phyloP scores from a whole-genome alignment of 208 protist genomes.

The Blechomonas ayalai region DNA sequence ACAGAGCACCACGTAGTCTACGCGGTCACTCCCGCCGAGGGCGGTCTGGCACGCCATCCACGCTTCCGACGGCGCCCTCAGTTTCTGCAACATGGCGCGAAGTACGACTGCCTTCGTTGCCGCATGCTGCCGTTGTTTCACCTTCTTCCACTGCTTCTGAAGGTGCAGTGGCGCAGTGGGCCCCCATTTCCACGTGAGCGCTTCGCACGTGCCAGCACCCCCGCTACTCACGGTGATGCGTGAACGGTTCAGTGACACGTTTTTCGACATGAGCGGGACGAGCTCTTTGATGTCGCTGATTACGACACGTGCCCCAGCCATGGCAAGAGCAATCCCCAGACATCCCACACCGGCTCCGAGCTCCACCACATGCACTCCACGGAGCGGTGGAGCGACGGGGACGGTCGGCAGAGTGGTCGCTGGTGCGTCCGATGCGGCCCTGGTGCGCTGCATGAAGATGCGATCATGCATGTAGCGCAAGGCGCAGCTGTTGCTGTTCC shows the following conservation, averaged over 20 bases:
- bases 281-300: conserved; percentile 85
- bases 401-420: neutral
- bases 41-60: conserved; percentile 18
- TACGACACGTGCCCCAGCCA: conserved; percentile 53
- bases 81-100: conserved; percentile 9
- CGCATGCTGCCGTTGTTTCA: conserved; percentile 27
- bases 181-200: conserved; percentile 75
- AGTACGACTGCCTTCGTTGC: neutral
- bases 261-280: conserved; percentile 73
- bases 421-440: neutral
- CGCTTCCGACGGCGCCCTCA: conserved; percentile 23
- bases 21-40: conserved; percentile 8
- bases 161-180: conserved; percentile 28
- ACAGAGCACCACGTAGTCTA: conserved; percentile 69
- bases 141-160: conserved; percentile 10
- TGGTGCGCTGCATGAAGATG: conserved; percentile 15
- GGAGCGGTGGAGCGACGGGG: conserved; percentile 2
- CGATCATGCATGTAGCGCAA: conserved; percentile 55
- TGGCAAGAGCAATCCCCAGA: conserved; percentile 85
- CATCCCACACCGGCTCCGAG: conserved; percentile 81
- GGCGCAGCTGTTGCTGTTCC: conserved; percentile 83
- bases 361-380: conserved; percentile 37
- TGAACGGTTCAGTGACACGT: conserved; percentile 46
- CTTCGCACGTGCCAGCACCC: conserved; percentile 34
- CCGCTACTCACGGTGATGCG: conserved; percentile 25